A percentile compares a stretch with the other conserved stretches of the same genome.
Evolutionary conservation across 2,329 filamentous ascomycete genomes (phyloP).

Genomic region (Sphaerostilbella broomeana): DNA sequence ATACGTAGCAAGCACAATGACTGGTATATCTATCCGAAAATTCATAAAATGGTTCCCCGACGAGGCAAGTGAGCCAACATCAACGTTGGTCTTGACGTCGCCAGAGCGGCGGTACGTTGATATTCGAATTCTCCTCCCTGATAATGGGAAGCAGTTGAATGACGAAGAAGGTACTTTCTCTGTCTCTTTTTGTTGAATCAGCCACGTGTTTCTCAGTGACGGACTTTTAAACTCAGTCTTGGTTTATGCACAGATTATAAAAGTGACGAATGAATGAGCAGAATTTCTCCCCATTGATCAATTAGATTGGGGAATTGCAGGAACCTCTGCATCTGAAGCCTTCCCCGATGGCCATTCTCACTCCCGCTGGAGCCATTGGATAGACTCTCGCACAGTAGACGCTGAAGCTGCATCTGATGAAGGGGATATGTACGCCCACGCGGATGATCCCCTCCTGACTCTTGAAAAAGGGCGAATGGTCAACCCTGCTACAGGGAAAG

Average conservation of each 20-base stretch:
- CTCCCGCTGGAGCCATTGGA: constrained; percentile 51
- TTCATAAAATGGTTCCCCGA: constrained; percentile 54
- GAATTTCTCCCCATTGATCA: constrained; percentile 22
- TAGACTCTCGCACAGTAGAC: constrained; percentile 45
- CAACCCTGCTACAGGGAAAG: constrained; percentile 46
- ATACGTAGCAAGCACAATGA: constrained; percentile 32
- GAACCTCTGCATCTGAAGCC: constrained; percentile 38
- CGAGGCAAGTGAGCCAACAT: constrained; percentile 51
- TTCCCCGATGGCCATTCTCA: constrained; percentile 25
- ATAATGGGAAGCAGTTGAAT: constrained; percentile 3
- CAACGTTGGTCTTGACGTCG: constrained; percentile 58
- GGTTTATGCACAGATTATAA: no score
- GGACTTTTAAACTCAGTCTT: no score
- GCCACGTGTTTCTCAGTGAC: no score
- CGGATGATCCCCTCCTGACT: constrained; percentile 30
- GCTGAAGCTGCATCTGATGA: constrained; percentile 42
- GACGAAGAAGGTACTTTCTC: constrained; percentile 2
- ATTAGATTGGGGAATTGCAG: constrained; percentile 62
- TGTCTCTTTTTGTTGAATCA: no score
- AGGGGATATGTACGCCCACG: constrained; percentile 46
- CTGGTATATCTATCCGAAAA: constrained; percentile 49
- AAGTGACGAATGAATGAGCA: no score
- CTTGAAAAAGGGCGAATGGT: constrained; percentile 55
- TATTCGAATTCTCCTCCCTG: constrained; percentile 44
- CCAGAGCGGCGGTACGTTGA: constrained; percentile 54